Conservation (phyloP, 495 filamentous ascomycete genomes). For the Parmelia sp. region DNA sequence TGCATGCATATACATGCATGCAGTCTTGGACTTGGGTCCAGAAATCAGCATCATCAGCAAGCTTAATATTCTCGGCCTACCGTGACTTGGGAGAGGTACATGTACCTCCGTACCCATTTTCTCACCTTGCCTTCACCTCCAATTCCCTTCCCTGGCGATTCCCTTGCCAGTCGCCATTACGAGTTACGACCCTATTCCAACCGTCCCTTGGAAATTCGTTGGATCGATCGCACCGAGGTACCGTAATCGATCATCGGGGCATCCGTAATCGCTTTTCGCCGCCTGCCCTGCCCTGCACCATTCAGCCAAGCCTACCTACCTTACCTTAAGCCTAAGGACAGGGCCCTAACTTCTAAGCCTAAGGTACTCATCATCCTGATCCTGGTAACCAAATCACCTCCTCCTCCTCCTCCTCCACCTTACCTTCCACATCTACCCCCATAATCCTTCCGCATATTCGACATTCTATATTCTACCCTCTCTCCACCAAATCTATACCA, state of each 20-base stretch:
- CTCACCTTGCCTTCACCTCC: background rate
- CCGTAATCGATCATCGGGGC: constrained; percentile 4
- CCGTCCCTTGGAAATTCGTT: background rate
- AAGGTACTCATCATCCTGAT: constrained; percentile 3
- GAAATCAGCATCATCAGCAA: background rate
- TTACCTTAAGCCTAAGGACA: background rate
- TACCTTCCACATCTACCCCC: background rate
- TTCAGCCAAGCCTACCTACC: background rate
- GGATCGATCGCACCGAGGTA: background rate
- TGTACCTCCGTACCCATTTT: too few species aligned
- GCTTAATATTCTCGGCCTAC: background rate
- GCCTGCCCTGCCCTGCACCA: background rate
- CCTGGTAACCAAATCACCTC: constrained; percentile 12
- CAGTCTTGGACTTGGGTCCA: background rate
- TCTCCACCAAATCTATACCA: constrained; percentile 3
- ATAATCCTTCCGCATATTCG: too few species aligned
- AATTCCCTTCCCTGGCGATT: too few species aligned
- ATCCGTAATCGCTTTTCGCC: constrained; percentile 5
- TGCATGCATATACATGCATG: constrained; percentile 7
- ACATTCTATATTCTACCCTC: too few species aligned
- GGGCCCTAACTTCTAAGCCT: background rate
- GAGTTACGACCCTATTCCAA: too few species aligned
- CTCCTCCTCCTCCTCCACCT: too few species aligned
- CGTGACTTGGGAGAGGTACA: too few species aligned
- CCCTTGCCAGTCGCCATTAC: too few species aligned